Percentiles rank a stretch among this genome's conserved stretches.
Conservation (phyloP, 345 rosid genomes). For the Sisymbrium altissimum region DNA sequence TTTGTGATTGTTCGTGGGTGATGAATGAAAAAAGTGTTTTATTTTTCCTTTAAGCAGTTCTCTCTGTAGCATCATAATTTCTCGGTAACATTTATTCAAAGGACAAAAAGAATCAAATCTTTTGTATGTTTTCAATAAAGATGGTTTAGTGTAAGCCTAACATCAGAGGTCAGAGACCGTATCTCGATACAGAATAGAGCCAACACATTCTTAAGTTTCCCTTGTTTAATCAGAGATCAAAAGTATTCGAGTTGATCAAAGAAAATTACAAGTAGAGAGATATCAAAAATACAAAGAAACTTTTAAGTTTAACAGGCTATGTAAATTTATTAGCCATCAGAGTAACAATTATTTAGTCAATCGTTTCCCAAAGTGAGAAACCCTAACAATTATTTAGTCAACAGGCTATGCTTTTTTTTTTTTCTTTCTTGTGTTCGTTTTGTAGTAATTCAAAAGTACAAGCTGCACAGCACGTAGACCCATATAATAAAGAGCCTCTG, state of each 20-base stretch:
- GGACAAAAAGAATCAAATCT: conserved; percentile 34
- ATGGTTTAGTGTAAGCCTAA: conserved; percentile 13
- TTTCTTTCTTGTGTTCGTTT: no score
- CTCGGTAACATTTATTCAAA: conserved; percentile 25
- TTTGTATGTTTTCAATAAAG: conserved; percentile 27
- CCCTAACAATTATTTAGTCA: no score
- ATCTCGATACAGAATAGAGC: background rate
- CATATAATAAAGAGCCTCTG: background rate
- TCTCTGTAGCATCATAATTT: background rate
- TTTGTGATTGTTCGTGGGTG: conserved; percentile 1
- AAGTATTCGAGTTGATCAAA: background rate
- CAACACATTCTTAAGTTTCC: background rate
- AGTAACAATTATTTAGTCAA: no score
- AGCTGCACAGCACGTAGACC: no score
- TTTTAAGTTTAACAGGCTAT: no score
- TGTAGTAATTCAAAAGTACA: no score
- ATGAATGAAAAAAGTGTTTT: background rate
- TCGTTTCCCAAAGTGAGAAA: no score
- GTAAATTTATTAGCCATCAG: no score
- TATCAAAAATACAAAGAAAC: no score
- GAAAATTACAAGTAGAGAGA: no score
- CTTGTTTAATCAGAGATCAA: no score
- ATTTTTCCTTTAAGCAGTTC: background rate
- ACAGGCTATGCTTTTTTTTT: no score
- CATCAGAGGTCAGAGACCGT: conserved; percentile 22